A percentile compares a stretch with the other conserved stretches of the same genome.
These are phyloP conservation scores for Boletus subcaerulescens DNA, from an alignment of 768 basidiomycete species.

Conservation along the genomic window DNA sequence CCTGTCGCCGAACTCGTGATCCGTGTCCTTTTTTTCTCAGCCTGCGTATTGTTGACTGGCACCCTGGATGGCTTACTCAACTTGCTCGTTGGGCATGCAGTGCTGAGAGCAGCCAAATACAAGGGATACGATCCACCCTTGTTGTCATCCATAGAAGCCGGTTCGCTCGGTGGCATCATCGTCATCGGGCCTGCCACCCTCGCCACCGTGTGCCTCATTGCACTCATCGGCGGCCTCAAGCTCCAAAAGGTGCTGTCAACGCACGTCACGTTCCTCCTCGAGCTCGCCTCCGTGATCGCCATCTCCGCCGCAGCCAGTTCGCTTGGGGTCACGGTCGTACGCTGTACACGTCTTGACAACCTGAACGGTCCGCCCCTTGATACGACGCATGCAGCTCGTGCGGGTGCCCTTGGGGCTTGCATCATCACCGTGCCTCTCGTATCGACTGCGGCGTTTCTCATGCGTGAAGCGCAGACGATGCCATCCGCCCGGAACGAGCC, in stretches of 20 bases:
- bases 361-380: not conserved
- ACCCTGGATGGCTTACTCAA: constrained; percentile 8
- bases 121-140: constrained; percentile 9
- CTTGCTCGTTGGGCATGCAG: constrained; percentile 10
- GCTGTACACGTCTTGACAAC: not conserved
- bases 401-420: constrained; percentile 11
- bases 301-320: constrained; percentile 12
- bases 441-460: constrained; percentile 4
- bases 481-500: constrained; percentile 2
- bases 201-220: not conserved
- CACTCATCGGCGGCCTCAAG: constrained; percentile 1
- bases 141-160: constrained; percentile 9
- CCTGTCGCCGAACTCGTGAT: constrained; percentile 6
- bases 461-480: constrained; percentile 1
- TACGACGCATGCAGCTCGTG: constrained; percentile 14
- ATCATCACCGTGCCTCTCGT: constrained; percentile 5
- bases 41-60: constrained; percentile 3
- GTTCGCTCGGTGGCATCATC: constrained; percentile 12
- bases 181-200: constrained; percentile 10
- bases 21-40: constrained; percentile 2
- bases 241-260: not conserved
- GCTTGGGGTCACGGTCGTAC: constrained; percentile 7
- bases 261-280: constrained; percentile 5
- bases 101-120: constrained; percentile 11
- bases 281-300: constrained; percentile 7